Conservation (phyloP, 2,329 filamentous ascomycete species). For the Verticillium longisporum region DNA sequence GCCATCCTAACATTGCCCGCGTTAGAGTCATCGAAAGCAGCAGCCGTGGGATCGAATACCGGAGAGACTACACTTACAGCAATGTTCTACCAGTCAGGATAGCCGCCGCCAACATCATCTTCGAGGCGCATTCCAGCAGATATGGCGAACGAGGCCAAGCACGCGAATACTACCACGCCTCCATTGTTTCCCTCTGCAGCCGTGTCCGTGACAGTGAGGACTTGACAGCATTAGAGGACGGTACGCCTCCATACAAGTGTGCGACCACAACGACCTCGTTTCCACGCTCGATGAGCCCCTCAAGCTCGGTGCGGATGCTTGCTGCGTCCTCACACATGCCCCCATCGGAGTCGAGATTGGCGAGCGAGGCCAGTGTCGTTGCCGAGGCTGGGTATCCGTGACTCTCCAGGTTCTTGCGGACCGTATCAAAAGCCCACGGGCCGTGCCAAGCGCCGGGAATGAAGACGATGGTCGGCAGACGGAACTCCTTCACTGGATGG, state of each 20-base stretch:
- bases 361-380: constrained; percentile 23
- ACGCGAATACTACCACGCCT: constrained; percentile 29
- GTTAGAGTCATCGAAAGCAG: background rate
- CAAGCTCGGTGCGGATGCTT: constrained; percentile 19
- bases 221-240: constrained; percentile 27
- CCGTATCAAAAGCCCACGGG: constrained; percentile 19
- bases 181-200: constrained; percentile 22
- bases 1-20: constrained; percentile 3
- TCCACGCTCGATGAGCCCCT: constrained; percentile 21
- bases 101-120: constrained; percentile 16
- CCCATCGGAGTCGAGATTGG: constrained; percentile 18
- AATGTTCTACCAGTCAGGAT: constrained; percentile 19
- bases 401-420: constrained; percentile 20
- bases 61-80: constrained; percentile 10
- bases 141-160: constrained; percentile 23
- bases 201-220: constrained; percentile 25
- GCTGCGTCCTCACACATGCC: constrained; percentile 22
- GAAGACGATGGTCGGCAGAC: constrained; percentile 21
- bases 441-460: constrained; percentile 31
- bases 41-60: too few species aligned
- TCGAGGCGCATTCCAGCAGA: constrained; percentile 18
- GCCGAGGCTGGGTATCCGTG: constrained; percentile 24
- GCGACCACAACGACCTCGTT: constrained; percentile 33
- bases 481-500: background rate
- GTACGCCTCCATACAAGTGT: constrained; percentile 36